These are phyloP conservation scores for Rhizopus arrhizus DNA, from an alignment of 371 early-diverging fungal species.

Conservation along the genomic window DNA sequence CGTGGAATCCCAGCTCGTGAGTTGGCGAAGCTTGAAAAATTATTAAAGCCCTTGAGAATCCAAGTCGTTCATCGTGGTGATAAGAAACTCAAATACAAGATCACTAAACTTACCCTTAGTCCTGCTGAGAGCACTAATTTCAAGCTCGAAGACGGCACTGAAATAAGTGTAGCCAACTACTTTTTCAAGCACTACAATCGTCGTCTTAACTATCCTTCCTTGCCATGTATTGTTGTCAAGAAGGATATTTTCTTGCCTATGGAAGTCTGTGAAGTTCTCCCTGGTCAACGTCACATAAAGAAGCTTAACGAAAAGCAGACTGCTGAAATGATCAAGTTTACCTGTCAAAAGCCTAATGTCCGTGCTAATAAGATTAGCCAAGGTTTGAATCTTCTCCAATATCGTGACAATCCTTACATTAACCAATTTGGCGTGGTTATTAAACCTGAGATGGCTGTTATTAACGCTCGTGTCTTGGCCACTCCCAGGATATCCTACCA, in stretches of 20 bases:
- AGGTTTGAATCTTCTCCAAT: constrained; percentile 49
- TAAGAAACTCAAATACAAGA: constrained; percentile 64
- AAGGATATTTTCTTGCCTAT: constrained; percentile 73
- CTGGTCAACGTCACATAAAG: constrained; percentile 77
- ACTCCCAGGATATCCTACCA: constrained; percentile 77
- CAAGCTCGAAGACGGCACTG: constrained; percentile 40
- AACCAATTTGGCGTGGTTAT: constrained; percentile 66
- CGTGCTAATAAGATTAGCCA: constrained; percentile 64
- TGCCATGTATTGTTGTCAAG: constrained; percentile 83
- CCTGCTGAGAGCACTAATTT: constrained; percentile 73
- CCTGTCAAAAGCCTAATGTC: constrained; percentile 76
- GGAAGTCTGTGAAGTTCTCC: constrained; percentile 83
- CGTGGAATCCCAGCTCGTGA: constrained; percentile 61
- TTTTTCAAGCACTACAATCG: constrained; percentile 70
- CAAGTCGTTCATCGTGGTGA: constrained; percentile 75
- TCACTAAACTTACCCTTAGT: constrained; percentile 63
- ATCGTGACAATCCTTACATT: constrained; percentile 57
- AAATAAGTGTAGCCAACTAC: constrained; percentile 74
- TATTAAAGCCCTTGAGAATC: constrained; percentile 70
- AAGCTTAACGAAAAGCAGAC: constrained; percentile 86
- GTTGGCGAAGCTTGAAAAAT: constrained; percentile 63
- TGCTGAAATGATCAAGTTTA: constrained; percentile 90
- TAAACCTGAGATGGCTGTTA: constrained; percentile 54
- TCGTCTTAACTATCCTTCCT: constrained; percentile 68
- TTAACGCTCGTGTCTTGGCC: constrained; percentile 71